Base-by-base conservation (phyloP, 192 early-diverging fungal species). In the Chytriomyces confervae region DNA sequence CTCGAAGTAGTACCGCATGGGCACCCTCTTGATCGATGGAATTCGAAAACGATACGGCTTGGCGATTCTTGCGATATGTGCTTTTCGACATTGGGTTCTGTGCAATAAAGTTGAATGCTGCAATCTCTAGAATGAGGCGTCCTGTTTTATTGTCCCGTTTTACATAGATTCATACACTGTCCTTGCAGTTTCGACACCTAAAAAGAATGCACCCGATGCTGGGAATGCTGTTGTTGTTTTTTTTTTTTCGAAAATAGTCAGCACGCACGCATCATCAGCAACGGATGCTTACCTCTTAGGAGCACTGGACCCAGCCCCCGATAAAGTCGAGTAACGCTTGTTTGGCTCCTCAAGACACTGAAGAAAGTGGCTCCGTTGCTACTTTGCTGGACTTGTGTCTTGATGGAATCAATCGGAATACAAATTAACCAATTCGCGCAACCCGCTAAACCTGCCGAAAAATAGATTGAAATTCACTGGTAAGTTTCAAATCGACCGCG, bases 281-380 rank as follows among this genome's bases (percentile, higher is more conserved):
- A 18, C 8, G 16, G 94, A 90, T 18, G 93, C 93, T 57, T 57
- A 61, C 70, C 70, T 66, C 95, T 85, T 62, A 94, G 89, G 29
- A 95, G 87, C 61, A 95, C 94, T 43, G 96, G 95, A 0, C 92
- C 91, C 0, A 95, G 80, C n/a, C 96, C 96, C 51, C 92, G 85
- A 82, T 93, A 94, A 62, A 97, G 81, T 2, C 90, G 88, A 0
- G 29, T 43, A 1, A 86, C 29, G 0, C 95, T 95, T 27, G 93
- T 93, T 20, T 93, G 65, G 91, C 93, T 47, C 6, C 47, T 61
- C 6, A 76, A 5, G 36, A 79, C 79, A 24, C 65, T 60, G 18
- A 69, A 65, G 73, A 80, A 72, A 13, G 73, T 77, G 24, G 73
- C 36, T 5, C 63, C 66, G 49, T 88, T 87, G 73, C 69, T 7